Base-by-base conservation (phyloP, 1,284 basidiomycete genomes). In the Irpex sp. region DNA sequence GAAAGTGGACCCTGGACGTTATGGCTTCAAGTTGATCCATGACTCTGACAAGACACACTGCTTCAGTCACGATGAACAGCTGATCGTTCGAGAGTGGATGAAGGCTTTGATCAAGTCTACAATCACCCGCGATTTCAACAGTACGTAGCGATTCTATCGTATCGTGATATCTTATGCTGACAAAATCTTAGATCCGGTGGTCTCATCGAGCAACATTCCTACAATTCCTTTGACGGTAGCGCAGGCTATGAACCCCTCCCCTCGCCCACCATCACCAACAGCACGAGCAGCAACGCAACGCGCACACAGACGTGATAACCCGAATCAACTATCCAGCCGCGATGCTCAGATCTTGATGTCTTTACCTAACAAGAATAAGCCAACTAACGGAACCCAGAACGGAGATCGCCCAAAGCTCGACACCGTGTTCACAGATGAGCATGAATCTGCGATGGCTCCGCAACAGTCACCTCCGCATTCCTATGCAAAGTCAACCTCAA, bases 61-160 rank as follows among this genome's bases (percentile, higher is more conserved):
- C 73, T 99, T 99, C 77, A 93, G 92, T 67, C 92, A 92, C 0
- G 91, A 95, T 43, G 95, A 98, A 72, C 93, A 95, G 73, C 74
- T 78, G 4, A 76, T 88, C 46, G 84, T 98, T 56, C 86, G 97
- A 11, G 94, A 95, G 68, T 99, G 97, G 97, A 99, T 99, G 97
- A 99, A 99, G 81, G 94, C 95, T 8, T 86, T 99, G 69, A 98
- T 98, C 94, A 99, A 99, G 77, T 93, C 95, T 1, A 98, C 97
- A 4, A 99, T 99, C 70, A 91, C 87, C 15, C 81, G 97, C 61
- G 95, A 97, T 75, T 97, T 95, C 73, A 83, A 88, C 9, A 91
- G 94, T 95, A 72, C 56, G 89, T 81, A 35, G 11, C 39, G 39
- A 15, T 43, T 5, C 53, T 36, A 36, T 33, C 26, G 35, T 43